Evolutionary conservation across 805 yeast genomes (phyloP).

Genomic region (Suhomyces sp.): DNA sequence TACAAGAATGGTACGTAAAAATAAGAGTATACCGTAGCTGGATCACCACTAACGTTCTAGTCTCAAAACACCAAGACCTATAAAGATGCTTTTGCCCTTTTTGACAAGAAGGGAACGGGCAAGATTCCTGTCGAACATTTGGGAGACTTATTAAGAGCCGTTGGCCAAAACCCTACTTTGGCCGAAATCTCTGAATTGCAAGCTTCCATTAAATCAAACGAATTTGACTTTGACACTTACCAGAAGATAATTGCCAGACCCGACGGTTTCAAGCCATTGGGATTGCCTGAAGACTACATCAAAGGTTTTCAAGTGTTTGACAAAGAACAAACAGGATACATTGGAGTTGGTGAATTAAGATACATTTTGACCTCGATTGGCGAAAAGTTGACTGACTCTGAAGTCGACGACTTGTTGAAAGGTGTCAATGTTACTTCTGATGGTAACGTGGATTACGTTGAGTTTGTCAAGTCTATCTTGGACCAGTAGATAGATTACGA

Average conservation of each 20-base stretch:
- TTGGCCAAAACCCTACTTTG: slow-evolving; percentile 97
- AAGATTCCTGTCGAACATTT: slow-evolving; percentile 77
- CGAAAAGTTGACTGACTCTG: slow-evolving; percentile 84
- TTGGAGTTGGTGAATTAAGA: slow-evolving; percentile 94
- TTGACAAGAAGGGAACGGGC: slow-evolving; percentile 95
- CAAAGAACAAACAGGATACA: slow-evolving; percentile 91
- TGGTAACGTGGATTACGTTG: slow-evolving; percentile 92
- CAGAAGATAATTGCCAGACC: slow-evolving; percentile 77
- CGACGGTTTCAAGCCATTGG: slow-evolving; percentile 82
- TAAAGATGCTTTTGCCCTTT: slow-evolving; percentile 94
- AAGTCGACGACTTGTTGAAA: slow-evolving; percentile 93
- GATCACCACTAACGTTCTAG: slow-evolving; percentile 22
- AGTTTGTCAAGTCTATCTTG: slow-evolving; percentile 88
- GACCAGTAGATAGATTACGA: slow-evolving; percentile 57
- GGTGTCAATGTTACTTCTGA: slow-evolving; percentile 93
- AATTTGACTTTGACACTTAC: slow-evolving; percentile 73
- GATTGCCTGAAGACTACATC: slow-evolving; percentile 87
- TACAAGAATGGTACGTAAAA: background rate
- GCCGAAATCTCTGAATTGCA: slow-evolving; percentile 67
- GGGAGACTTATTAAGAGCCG: slow-evolving; percentile 93
- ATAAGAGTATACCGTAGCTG: background rate
- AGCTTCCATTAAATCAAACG: slow-evolving; percentile 39
- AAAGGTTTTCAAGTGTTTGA: slow-evolving; percentile 95
- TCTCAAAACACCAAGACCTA: slow-evolving; percentile 46
- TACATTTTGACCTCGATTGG: slow-evolving; percentile 95